These are phyloP conservation scores for Amoeboaphelidium protococcarum DNA, from an alignment of 371 early-diverging fungal genomes.

Conservation along the genomic window DNA sequence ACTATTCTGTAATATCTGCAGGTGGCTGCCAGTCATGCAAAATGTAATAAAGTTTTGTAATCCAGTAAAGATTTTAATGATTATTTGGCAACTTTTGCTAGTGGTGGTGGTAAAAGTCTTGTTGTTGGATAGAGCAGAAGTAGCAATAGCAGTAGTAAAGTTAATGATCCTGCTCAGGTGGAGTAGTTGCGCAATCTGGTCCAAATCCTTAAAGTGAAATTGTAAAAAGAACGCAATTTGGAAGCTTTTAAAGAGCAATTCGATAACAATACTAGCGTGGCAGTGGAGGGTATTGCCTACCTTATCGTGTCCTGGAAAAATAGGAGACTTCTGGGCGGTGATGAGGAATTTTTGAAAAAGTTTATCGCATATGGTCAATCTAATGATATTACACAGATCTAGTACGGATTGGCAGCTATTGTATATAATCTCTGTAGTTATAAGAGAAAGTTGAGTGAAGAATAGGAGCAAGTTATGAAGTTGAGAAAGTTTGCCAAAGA, in stretches of 20 bases:
- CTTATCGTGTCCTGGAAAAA: slow-evolving; percentile 25
- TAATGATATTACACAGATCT: slow-evolving; percentile 19
- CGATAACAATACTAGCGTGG: slow-evolving; percentile 4
- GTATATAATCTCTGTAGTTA: slow-evolving; percentile 39
- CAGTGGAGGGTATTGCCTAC: slow-evolving; percentile 49
- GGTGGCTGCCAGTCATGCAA: slow-evolving; percentile 30
- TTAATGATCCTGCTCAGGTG: slow-evolving; percentile 33
- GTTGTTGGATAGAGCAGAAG: slow-evolving; percentile 16
- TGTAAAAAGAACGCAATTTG: neutral
- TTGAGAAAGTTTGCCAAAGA: slow-evolving; percentile 30
- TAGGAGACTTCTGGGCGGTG: slow-evolving; percentile 28
- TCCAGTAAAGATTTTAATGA: slow-evolving; percentile 14
- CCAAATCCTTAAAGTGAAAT: slow-evolving; percentile 5
- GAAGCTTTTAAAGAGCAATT: neutral
- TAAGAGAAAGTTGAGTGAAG: slow-evolving; percentile 32
- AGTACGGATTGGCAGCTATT: slow-evolving; percentile 38
- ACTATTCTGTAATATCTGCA: slow-evolving; percentile 30
- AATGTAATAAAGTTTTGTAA: slow-evolving; percentile 26
- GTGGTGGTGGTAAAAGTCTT: slow-evolving; percentile 12
- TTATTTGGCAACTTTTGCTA: slow-evolving; percentile 16
- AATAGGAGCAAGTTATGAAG: slow-evolving; percentile 50
- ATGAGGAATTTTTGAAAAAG: slow-evolving; percentile 22
- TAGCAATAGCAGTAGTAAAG: slow-evolving; percentile 28
- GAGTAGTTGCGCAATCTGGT: slow-evolving; percentile 11
- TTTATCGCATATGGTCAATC: slow-evolving; percentile 14